These are phyloP conservation scores for Aspergillus sclerotiicarbonarius DNA, from an alignment of 495 filamentous ascomycete genomes.

Conservation along the genomic window DNA sequence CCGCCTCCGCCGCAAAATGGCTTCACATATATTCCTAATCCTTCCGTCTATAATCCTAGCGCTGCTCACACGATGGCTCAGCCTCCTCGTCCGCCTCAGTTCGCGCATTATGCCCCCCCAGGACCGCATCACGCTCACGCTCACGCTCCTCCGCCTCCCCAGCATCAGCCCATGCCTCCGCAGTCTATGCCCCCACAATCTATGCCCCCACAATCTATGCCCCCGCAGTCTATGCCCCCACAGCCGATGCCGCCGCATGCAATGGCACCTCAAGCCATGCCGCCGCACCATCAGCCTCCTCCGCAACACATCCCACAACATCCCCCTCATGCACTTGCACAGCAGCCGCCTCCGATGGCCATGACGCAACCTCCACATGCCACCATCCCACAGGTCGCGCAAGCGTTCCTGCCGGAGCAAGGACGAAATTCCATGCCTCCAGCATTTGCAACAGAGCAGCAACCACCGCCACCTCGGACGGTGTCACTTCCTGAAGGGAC, in stretches of 20 bases:
- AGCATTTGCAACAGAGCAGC: constrained; percentile 44
- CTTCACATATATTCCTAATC: constrained; percentile 81
- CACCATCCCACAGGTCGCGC: constrained; percentile 61
- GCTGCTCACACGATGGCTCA: constrained; percentile 44
- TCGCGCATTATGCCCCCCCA: constrained; percentile 47
- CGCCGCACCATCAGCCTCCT: constrained; percentile 25
- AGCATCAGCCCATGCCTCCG: constrained; percentile 21
- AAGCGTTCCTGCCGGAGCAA: constrained; percentile 67
- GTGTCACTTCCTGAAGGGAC: constrained; percentile 33
- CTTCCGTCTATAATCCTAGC: constrained; percentile 80
- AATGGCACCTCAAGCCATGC: constrained; percentile 31
- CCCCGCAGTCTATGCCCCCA: constrained; percentile 27
- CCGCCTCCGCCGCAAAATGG: constrained; percentile 65
- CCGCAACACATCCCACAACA: constrained; percentile 45
- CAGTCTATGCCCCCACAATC: constrained; percentile 17
- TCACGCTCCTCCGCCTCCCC: constrained; percentile 22
- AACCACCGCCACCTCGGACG: constrained; percentile 43
- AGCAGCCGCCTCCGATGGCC: constrained; percentile 35
- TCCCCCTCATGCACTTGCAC: constrained; percentile 32
- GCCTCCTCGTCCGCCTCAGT: constrained; percentile 45
- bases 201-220: constrained; percentile 16
- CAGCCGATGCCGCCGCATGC: constrained; percentile 32
- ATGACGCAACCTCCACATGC: constrained; percentile 46
- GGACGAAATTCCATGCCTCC: constrained; percentile 53
- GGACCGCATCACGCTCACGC: constrained; percentile 32